Conservation (phyloP, 2,329 filamentous ascomycete species). For the Fusarium sp. region DNA sequence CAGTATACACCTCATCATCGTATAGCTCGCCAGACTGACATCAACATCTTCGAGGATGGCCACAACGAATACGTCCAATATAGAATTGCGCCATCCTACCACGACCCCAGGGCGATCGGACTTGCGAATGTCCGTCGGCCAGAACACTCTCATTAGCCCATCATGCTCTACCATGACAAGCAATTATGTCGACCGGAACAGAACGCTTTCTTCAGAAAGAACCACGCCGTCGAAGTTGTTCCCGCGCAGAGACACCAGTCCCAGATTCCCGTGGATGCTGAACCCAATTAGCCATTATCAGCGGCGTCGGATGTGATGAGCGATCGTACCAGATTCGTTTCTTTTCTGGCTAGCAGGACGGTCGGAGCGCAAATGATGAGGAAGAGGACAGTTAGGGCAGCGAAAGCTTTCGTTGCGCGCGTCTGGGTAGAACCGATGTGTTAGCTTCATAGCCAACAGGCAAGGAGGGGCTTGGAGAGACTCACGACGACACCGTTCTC, state of each 20-base stretch:
- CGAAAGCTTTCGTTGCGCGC: conserved; percentile 86
- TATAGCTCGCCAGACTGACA: conserved; percentile 60
- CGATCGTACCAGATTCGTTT: conserved; percentile 78
- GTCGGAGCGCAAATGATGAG: conserved; percentile 85
- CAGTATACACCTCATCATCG: conserved; percentile 29
- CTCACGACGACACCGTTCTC: conserved; percentile 96
- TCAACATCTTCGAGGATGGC: conserved; percentile 91
- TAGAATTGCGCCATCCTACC: conserved; percentile 95
- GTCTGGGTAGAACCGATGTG: conserved; percentile 62
- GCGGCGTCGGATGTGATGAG: conserved; percentile 31
- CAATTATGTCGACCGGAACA: conserved; percentile 44
- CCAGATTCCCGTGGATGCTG: conserved; percentile 85
- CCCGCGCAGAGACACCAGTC: conserved; percentile 89
- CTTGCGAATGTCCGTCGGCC: conserved; percentile 86
- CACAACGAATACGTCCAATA: conserved; percentile 88
- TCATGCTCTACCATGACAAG: conserved; percentile 76
- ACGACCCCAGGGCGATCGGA: conserved; percentile 83
- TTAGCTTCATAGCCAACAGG: conserved; percentile 12
- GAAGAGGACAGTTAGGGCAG: conserved; percentile 84
- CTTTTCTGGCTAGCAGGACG: conserved; percentile 81
- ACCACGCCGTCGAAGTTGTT: conserved; percentile 92
- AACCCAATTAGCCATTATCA: conserved; percentile 33
- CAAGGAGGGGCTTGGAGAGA: conserved; percentile 35
- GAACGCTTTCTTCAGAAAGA: conserved; percentile 76
- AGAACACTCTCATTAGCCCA: conserved; percentile 98